phyloP scores from a whole-genome alignment of 2,329 filamentous ascomycete genomes.

The Dichotomopilus funicola region DNA sequence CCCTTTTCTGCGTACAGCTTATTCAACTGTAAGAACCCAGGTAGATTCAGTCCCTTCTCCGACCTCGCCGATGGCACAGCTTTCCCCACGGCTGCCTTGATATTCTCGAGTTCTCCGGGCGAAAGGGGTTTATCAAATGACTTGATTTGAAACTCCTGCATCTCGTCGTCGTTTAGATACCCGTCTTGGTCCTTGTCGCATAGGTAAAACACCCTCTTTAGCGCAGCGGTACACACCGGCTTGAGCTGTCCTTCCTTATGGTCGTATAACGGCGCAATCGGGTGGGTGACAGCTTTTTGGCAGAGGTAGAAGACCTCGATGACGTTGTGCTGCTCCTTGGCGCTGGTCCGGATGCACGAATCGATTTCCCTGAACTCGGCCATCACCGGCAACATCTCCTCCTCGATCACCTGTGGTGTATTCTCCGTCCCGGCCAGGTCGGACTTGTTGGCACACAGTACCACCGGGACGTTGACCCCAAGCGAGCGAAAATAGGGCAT shows the following conservation, averaged over 20 bases:
- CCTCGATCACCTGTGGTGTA: conserved; percentile 80
- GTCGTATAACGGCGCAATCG: conserved; percentile 92
- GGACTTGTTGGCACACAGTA: conserved; percentile 96
- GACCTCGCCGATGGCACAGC: conserved; percentile 55
- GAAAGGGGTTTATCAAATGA: conserved; percentile 87
- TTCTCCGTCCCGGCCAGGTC: conserved; percentile 70
- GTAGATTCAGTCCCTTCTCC: conserved; percentile 68
- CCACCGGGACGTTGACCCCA: conserved; percentile 96
- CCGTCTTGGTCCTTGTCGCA: conserved; percentile 97
- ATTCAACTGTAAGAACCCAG: conserved; percentile 83
- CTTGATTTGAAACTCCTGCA: conserved; percentile 82
- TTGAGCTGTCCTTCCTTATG: conserved; percentile 88
- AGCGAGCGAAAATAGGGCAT: conserved; percentile 96
- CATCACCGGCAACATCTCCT: conserved; percentile 98
- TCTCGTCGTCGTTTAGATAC: conserved; percentile 81
- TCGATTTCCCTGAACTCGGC: conserved; percentile 98
- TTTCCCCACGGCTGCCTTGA: conserved; percentile 80
- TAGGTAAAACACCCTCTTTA: conserved; percentile 89
- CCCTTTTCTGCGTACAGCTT: conserved; percentile 97
- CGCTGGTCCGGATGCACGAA: conserved; percentile 91
- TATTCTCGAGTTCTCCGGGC: conserved; percentile 76
- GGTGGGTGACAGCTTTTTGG: conserved; percentile 95
- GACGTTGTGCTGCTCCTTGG: conserved; percentile 85
- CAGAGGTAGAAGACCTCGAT: conserved; percentile 97
- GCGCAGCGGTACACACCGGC: conserved; percentile 76